These are phyloP conservation scores for Suillus paluster DNA, from an alignment of 768 basidiomycete genomes.

Conservation along the genomic window DNA sequence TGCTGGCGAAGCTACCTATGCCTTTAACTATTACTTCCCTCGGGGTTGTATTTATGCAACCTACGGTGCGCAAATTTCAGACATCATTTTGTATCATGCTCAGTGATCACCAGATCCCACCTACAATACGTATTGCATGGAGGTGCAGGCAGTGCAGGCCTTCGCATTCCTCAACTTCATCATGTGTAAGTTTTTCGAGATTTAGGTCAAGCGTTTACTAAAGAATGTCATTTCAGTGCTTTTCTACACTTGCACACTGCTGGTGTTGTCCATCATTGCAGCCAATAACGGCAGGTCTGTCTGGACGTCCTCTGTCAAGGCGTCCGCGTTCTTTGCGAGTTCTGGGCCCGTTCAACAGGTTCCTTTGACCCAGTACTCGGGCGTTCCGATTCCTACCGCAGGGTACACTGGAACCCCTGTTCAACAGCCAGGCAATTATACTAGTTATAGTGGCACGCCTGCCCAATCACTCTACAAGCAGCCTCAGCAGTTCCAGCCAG, in stretches of 20 bases:
- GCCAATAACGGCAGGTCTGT: conserved; percentile 31
- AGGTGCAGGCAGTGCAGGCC: conserved; percentile 37
- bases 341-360: conserved; percentile 13
- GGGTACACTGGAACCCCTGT: conserved; percentile 9
- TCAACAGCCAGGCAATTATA: neutral
- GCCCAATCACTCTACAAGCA: neutral
- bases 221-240: conserved; percentile 31
- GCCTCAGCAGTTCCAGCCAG: neutral
- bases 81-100: neutral
- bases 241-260: conserved; percentile 33
- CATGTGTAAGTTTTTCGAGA: conserved; percentile 26
- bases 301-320: conserved; percentile 40
- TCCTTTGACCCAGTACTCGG: conserved; percentile 22
- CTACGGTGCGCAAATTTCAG: conserved; percentile 8
- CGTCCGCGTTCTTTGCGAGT: conserved; percentile 24
- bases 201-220: neutral
- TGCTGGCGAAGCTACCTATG: conserved; percentile 32
- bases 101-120: conserved; percentile 16
- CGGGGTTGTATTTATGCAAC: conserved; percentile 14
- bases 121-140: conserved; percentile 24
- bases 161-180: conserved; percentile 44
- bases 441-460: neutral
- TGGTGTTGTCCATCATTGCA: conserved; percentile 30
- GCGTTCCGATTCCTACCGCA: conserved; percentile 12
- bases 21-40: conserved; percentile 9